Evolutionary conservation across 306 rosid genomes (phyloP).

Genomic region (Cicer chorassanicum): DNA sequence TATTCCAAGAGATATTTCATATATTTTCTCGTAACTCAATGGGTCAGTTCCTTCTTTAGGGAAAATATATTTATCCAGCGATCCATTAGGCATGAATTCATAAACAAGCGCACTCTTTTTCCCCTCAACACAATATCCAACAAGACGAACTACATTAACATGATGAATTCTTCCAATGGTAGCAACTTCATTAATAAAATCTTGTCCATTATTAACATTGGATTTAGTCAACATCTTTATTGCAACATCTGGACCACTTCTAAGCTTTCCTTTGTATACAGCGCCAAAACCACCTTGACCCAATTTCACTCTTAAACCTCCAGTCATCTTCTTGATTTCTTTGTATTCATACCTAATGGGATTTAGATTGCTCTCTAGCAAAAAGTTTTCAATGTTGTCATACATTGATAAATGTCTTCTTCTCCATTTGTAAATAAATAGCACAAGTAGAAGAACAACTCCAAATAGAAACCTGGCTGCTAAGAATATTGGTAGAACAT

Average conservation of each 20-base stretch:
- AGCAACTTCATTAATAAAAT: conserved; percentile 25
- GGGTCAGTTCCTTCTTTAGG: background rate
- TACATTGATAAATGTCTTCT: conserved; percentile 26
- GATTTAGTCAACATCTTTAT: background rate
- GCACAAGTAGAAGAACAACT: background rate
- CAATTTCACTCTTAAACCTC: background rate
- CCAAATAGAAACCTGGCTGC: conserved; percentile 5
- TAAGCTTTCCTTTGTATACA: conserved; percentile 11
- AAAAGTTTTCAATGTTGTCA: conserved; percentile 27
- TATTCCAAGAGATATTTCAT: conserved; percentile 17
- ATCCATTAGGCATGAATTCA: conserved; percentile 18
- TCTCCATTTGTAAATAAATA: conserved; percentile 29
- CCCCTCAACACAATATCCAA: conserved; percentile 10
- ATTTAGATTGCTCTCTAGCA: background rate
- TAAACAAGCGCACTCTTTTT: background rate
- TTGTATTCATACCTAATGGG: conserved; percentile 25
- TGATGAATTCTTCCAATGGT: conserved; percentile 31
- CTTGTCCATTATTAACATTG: background rate
- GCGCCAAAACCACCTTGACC: conserved; percentile 23
- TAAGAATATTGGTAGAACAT: background rate
- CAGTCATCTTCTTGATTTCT: conserved; percentile 10
- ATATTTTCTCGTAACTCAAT: conserved; percentile 1
- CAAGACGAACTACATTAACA: conserved; percentile 17
- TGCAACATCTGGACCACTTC: conserved; percentile 16
- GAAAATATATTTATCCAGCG: conserved; percentile 15